phyloP scores from a whole-genome alignment of 257 asterid genomes.

The Thymus quinquecostatus region DNA sequence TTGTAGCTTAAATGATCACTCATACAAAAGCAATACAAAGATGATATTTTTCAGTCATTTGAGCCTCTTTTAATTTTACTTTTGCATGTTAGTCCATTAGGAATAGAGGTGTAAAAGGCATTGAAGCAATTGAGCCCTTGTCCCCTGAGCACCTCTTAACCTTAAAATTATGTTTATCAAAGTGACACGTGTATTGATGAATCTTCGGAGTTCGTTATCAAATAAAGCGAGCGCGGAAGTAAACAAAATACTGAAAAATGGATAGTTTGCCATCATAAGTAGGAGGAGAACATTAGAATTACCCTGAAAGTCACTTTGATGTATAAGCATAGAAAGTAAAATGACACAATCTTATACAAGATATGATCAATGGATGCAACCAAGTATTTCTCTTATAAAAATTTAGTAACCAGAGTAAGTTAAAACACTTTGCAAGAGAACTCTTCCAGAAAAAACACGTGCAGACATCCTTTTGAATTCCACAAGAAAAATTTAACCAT shows the following conservation, averaged over 20 bases:
- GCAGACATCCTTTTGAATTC: not conserved
- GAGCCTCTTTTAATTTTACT: not conserved
- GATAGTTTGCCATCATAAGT: not conserved
- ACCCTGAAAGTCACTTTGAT: not conserved
- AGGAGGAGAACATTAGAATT: not conserved
- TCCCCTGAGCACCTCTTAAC: not conserved
- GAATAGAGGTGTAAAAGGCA: not conserved
- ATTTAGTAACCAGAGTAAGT: not conserved
- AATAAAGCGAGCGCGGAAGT: not conserved
- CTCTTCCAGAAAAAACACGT: not conserved
- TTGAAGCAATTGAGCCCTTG: not conserved
- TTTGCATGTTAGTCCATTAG: not conserved
- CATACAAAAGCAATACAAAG: not conserved
- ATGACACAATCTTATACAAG: not conserved
- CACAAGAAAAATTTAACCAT: not conserved
- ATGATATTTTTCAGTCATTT: too few relatives aligned
- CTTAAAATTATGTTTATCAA: not conserved
- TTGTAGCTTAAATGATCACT: not conserved
- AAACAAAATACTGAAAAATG: not conserved
- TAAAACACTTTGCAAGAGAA: constrained; percentile 1
- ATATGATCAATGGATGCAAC: not conserved
- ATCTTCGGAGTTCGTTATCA: not conserved
- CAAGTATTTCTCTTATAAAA: not conserved
- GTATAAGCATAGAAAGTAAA: not conserved
- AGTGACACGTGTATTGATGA: not conserved